Percentiles rank a stretch among this genome's conserved stretches.
Evolutionary conservation across 768 basidiomycete genomes (phyloP).

Genomic region (Mycena indigotica): DNA sequence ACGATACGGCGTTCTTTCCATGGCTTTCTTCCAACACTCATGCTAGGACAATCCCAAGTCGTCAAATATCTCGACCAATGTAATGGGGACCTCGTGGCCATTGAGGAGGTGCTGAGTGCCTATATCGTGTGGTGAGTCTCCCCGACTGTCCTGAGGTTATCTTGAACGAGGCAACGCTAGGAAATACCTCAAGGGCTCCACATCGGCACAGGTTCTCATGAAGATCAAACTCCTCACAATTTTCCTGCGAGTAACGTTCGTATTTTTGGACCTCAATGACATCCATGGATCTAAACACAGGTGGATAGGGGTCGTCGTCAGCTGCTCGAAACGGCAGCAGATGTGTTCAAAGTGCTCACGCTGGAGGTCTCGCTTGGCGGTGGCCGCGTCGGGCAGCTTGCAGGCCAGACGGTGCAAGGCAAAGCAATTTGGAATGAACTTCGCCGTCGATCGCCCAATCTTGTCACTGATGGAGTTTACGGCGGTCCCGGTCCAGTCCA

Average conservation of each 20-base stretch:
- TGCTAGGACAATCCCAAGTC: conserved; percentile 15
- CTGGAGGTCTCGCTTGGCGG: conserved; percentile 17
- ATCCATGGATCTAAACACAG: neutral
- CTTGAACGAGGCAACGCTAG: neutral
- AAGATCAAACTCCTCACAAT: conserved; percentile 14
- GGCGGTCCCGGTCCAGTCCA: conserved; percentile 20
- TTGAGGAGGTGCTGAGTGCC: conserved; percentile 21
- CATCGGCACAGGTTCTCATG: conserved; percentile 12
- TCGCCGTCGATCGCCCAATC: conserved; percentile 8
- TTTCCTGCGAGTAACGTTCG: conserved; percentile 18
- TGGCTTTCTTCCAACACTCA: neutral
- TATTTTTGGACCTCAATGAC: neutral
- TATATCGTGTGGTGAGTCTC: conserved; percentile 15
- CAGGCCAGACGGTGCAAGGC: conserved; percentile 13
- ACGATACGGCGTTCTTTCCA: neutral
- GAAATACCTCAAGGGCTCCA: conserved; percentile 20
- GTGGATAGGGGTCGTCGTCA: conserved; percentile 8
- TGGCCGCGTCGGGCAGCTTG: conserved; percentile 14
- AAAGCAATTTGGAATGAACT: conserved; percentile 16
- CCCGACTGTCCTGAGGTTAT: neutral
- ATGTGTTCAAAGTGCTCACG: conserved; percentile 7
- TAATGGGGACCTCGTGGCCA: neutral
- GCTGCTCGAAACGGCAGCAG: conserved; percentile 13
- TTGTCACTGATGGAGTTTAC: conserved; percentile 13
- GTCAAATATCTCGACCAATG: conserved; percentile 18